A percentile compares a stretch with the other conserved stretches of the same genome.
Evolutionary conservation across 257 asterid species (phyloP).

Genomic region (Plantago ovata): DNA sequence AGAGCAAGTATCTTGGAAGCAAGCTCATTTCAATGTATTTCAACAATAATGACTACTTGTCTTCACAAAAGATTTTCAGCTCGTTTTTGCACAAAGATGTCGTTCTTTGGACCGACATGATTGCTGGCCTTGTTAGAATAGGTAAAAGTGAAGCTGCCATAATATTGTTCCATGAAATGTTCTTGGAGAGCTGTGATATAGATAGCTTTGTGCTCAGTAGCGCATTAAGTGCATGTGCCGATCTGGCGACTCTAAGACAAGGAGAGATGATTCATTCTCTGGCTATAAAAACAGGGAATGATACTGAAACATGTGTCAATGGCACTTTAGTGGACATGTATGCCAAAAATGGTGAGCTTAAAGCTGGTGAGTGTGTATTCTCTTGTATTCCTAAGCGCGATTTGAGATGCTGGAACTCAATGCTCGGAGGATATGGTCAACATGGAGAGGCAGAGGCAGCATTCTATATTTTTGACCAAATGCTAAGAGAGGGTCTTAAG

Average conservation of each 20-base stretch:
- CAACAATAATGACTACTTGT: slow-evolving; percentile 37
- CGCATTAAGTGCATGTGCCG: slow-evolving; percentile 71
- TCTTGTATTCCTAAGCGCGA: slow-evolving; percentile 34
- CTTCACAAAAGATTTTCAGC: slow-evolving; percentile 50
- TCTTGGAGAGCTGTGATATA: slow-evolving; percentile 27
- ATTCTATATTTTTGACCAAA: slow-evolving; percentile 38
- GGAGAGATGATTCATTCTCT: slow-evolving; percentile 74
- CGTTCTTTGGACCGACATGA: slow-evolving; percentile 90
- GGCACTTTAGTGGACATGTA: slow-evolving; percentile 79
- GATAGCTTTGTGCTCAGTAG: slow-evolving; percentile 68
- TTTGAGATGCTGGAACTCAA: slow-evolving; percentile 77
- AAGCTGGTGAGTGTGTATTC: slow-evolving; percentile 43
- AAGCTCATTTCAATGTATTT: slow-evolving; percentile 69
- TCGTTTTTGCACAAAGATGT: slow-evolving; percentile 48
- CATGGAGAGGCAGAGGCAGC: slow-evolving; percentile 67
- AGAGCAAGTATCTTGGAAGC: slow-evolving; percentile 48
- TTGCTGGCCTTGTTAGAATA: slow-evolving; percentile 60
- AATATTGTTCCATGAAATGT: slow-evolving; percentile 44
- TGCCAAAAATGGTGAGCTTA: slow-evolving; percentile 72
- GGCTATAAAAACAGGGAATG: slow-evolving; percentile 55
- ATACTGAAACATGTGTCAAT: slow-evolving; percentile 46
- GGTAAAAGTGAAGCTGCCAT: slow-evolving; percentile 67
- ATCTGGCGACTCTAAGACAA: slow-evolving; percentile 60
- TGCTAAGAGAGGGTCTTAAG: slow-evolving; percentile 43
- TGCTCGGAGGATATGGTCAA: slow-evolving; percentile 70